phyloP scores from a whole-genome alignment of 371 early-diverging fungal species.

The Mortierella sp. region DNA sequence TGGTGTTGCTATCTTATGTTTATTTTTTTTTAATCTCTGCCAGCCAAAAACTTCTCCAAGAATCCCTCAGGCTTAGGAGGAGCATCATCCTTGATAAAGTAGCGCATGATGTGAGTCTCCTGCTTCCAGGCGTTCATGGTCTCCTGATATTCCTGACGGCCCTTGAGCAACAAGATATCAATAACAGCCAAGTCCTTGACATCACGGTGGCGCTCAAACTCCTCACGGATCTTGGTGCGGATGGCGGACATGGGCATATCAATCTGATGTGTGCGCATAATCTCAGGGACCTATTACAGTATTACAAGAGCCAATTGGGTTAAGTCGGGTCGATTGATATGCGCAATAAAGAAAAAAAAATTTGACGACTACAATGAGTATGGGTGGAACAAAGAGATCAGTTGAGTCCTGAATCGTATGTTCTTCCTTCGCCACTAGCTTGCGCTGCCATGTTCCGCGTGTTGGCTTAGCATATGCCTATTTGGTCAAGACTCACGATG shows the following conservation, averaged over 20 bases:
- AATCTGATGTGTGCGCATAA: constrained; percentile 84
- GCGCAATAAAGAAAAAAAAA: background rate
- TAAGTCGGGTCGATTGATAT: background rate
- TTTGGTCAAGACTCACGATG: too few relatives aligned
- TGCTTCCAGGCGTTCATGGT: constrained; percentile 97
- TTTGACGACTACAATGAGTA: background rate
- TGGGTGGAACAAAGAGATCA: too few relatives aligned
- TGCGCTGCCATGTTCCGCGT: too few relatives aligned
- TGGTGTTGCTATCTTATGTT: background rate
- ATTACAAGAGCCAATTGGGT: background rate
- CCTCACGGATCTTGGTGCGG: constrained; percentile 89
- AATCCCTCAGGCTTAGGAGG: constrained; percentile 82
- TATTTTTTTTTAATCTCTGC: constrained; percentile 61
- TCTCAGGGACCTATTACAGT: constrained; percentile 77
- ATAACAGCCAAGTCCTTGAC: constrained; percentile 84
- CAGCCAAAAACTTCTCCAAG: constrained; percentile 89
- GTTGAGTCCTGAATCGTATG: too few relatives aligned
- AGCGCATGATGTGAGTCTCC: constrained; percentile 90
- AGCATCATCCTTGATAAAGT: constrained; percentile 85
- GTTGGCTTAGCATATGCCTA: too few relatives aligned
- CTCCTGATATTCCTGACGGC: constrained; percentile 92
- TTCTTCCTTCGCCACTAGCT: too few relatives aligned
- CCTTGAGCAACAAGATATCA: constrained; percentile 91
- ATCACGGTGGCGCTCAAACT: constrained; percentile 91
- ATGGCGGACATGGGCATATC: constrained; percentile 80